Evolutionary conservation across 179 eudicot species (phyloP).

Genomic region (Amaranthus tricolor): DNA sequence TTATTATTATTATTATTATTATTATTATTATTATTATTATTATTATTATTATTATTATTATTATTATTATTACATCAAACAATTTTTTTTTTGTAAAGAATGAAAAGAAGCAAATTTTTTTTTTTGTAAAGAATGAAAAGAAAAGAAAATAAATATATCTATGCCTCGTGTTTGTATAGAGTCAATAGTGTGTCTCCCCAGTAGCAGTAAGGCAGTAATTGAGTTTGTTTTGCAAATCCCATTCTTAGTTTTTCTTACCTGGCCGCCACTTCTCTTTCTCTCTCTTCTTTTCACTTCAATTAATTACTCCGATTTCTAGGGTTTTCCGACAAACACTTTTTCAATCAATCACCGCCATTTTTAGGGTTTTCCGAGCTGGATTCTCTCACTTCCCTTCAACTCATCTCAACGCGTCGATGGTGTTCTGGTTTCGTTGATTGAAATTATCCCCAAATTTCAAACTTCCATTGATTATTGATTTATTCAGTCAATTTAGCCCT

Average conservation of each 20-base stretch:
- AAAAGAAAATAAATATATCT: too few relatives aligned
- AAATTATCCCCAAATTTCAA: neutral
- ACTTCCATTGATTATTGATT: neutral
- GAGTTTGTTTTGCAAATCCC: neutral
- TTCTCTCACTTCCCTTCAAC: constrained; percentile 28
- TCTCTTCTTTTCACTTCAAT: neutral
- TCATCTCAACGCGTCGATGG: constrained; percentile 48
- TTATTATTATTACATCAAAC: too few relatives aligned
- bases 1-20: too few relatives aligned
- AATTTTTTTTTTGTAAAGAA: too few relatives aligned
- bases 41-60: too few relatives aligned
- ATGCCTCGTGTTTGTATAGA: too few relatives aligned
- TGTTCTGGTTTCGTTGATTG: constrained; percentile 62
- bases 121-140: too few relatives aligned
- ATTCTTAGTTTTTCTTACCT: neutral
- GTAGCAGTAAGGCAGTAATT: too few relatives aligned
- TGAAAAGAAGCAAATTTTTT: too few relatives aligned
- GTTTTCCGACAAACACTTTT: constrained; percentile 25
- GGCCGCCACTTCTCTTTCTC: constrained; percentile 19
- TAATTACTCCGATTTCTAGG: constrained; percentile 29
- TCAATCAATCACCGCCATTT: neutral
- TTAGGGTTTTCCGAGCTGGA: constrained; percentile 46
- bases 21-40: too few relatives aligned
- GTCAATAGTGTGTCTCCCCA: too few relatives aligned
- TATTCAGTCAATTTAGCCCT: neutral